These are phyloP conservation scores for Yarrowia divulgata DNA, from an alignment of 805 yeast genomes.

Conservation along the genomic window DNA sequence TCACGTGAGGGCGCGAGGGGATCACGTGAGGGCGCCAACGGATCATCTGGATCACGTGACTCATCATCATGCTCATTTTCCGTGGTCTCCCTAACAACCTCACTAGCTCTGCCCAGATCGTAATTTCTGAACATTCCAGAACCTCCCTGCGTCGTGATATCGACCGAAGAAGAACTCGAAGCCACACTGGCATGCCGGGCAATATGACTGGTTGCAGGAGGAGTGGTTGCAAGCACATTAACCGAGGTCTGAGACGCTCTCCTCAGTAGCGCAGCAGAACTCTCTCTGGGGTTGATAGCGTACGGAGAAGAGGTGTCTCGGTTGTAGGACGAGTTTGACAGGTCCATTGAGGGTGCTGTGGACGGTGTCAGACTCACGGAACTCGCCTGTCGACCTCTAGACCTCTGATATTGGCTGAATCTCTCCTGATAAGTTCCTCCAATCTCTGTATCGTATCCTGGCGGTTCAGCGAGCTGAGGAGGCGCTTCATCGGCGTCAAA, in stretches of 20 bases:
- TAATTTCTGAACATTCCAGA: slow-evolving; percentile 12
- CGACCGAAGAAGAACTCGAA: slow-evolving; percentile 15
- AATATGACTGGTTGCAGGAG: background rate
- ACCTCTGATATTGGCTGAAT: slow-evolving; percentile 15
- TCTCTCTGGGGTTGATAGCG: background rate
- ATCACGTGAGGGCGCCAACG: background rate
- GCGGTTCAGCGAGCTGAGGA: slow-evolving; percentile 24
- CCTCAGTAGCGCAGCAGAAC: slow-evolving; percentile 1
- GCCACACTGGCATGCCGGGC: background rate
- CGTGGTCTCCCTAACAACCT: background rate
- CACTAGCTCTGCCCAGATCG: background rate
- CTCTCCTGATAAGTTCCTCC: slow-evolving; percentile 26
- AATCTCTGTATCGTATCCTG: slow-evolving; percentile 5
- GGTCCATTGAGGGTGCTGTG: slow-evolving; percentile 11
- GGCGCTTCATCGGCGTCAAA: slow-evolving; percentile 53
- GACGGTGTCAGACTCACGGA: slow-evolving; percentile 1
- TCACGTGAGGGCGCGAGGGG: background rate
- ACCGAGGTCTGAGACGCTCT: slow-evolving; percentile 30
- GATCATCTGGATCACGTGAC: background rate
- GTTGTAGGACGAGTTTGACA: background rate
- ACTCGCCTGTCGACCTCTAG: background rate
- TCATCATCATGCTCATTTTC: slow-evolving; percentile 6
- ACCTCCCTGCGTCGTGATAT: slow-evolving; percentile 14
- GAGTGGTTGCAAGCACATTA: slow-evolving; percentile 30
- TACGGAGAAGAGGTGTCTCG: no score